These are phyloP conservation scores for Artomyces pyxidatus DNA, from an alignment of 768 basidiomycete genomes.

Conservation along the genomic window DNA sequence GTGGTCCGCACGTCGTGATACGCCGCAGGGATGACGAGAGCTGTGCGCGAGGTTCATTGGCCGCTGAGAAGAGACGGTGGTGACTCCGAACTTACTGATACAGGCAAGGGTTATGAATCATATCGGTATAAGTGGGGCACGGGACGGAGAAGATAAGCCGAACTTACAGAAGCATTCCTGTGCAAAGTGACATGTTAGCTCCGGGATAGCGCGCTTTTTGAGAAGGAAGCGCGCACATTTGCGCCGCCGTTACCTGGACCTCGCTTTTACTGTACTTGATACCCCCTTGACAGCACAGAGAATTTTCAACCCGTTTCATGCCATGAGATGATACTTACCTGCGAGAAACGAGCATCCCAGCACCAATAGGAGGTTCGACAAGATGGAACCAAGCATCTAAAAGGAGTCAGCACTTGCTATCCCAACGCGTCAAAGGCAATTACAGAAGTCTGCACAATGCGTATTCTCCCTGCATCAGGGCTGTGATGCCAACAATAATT, in stretches of 20 bases:
- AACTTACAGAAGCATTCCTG: constrained; percentile 10
- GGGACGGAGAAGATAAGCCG: background rate
- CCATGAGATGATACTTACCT: constrained; percentile 31
- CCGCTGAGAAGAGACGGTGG: background rate
- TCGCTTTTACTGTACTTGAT: constrained; percentile 52
- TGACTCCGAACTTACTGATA: constrained; percentile 49
- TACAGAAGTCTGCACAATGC: constrained; percentile 89
- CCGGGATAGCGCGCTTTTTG: constrained; percentile 18
- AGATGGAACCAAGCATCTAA: constrained; percentile 83
- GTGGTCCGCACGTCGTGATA: constrained; percentile 42
- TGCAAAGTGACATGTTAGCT: constrained; percentile 30
- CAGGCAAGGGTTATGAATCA: constrained; percentile 81
- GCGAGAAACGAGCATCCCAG: constrained; percentile 88
- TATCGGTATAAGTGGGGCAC: constrained; percentile 9
- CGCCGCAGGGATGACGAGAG: constrained; percentile 87
- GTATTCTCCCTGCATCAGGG: constrained; percentile 63
- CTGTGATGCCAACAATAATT: constrained; percentile 84
- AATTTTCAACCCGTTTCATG: background rate
- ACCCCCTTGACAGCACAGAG: constrained; percentile 46
- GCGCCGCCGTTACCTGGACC: constrained; percentile 81
- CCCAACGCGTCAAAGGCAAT: constrained; percentile 45
- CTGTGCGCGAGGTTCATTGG: constrained; percentile 22
- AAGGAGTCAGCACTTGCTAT: constrained; percentile 62
- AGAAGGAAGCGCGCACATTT: constrained; percentile 54
- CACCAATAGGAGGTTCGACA: constrained; percentile 86